phyloP scores from a whole-genome alignment of 441 rosid species.

The Gossypium trilobum region DNA sequence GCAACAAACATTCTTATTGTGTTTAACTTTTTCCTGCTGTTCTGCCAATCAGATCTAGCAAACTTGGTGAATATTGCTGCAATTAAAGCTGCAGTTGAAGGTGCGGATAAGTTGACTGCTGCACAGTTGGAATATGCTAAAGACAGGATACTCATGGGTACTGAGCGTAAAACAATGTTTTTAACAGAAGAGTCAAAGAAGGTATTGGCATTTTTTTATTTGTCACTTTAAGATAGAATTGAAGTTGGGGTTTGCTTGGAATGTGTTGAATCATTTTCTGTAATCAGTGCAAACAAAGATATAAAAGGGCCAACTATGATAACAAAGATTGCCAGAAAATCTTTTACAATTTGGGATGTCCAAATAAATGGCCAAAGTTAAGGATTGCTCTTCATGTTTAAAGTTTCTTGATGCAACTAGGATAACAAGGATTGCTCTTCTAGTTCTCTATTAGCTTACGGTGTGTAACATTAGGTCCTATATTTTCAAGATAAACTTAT shows the following conservation, averaged over 20 bases:
- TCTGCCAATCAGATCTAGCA: constrained; percentile 61
- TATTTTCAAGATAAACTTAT: not conserved
- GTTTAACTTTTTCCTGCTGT: not conserved
- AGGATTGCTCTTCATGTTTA: not conserved
- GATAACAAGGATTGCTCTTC: too few species aligned
- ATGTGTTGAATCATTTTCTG: not conserved
- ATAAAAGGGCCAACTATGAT: not conserved
- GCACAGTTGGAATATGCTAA: constrained; percentile 81
- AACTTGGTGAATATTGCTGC: constrained; percentile 94
- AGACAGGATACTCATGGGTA: constrained; percentile 90
- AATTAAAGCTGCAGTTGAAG: constrained; percentile 95
- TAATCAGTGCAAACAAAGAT: not conserved
- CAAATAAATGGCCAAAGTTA: not conserved
- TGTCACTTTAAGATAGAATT: not conserved
- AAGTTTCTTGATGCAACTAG: not conserved
- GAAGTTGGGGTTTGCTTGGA: not conserved
- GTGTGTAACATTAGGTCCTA: not conserved
- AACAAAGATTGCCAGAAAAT: not conserved
- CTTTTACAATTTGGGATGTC: not conserved
- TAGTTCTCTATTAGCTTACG: not conserved
- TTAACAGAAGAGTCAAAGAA: constrained; percentile 87
- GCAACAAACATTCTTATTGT: constrained; percentile 2
- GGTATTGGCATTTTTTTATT: constrained; percentile 30
- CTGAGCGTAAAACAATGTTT: constrained; percentile 94
- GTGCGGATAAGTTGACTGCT: constrained; percentile 67